A percentile compares a stretch with the other conserved stretches of the same genome.
Evolutionary conservation across 2,329 filamentous ascomycete species (phyloP).

Genomic region (Dactylellina parvicollis): DNA sequence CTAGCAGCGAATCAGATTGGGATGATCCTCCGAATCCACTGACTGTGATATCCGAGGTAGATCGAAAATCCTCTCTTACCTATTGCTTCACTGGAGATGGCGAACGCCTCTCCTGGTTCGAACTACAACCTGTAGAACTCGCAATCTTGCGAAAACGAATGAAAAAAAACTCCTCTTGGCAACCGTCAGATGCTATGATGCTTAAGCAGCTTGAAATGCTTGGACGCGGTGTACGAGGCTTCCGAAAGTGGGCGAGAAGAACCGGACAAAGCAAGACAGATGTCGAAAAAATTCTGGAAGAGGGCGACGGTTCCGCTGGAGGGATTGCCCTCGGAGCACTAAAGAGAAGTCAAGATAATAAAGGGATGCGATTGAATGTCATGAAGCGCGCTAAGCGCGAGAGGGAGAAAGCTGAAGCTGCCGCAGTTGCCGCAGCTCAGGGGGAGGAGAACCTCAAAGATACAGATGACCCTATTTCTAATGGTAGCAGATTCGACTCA

Average conservation of each 20-base stretch:
- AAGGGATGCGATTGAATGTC: conserved; percentile 79
- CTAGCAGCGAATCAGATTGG: conserved; percentile 57
- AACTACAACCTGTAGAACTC: conserved; percentile 64
- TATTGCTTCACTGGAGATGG: conserved; percentile 59
- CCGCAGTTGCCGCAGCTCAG: conserved; percentile 42
- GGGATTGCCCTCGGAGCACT: conserved; percentile 40
- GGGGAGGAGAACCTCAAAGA: not conserved
- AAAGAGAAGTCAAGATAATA: conserved; percentile 67
- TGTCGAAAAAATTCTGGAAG: conserved; percentile 39
- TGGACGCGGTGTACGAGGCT: conserved; percentile 68
- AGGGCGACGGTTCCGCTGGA: conserved; percentile 13
- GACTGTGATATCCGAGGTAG: conserved; percentile 16
- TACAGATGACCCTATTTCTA: not conserved
- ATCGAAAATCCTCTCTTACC: conserved; percentile 43
- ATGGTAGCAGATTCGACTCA: not conserved
- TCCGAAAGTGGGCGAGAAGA: conserved; percentile 50
- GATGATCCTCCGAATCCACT: conserved; percentile 56
- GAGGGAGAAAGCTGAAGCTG: conserved; percentile 50
- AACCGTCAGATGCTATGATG: conserved; percentile 86
- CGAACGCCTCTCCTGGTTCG: conserved; percentile 59
- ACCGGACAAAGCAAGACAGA: conserved; percentile 44
- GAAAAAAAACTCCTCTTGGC: conserved; percentile 92
- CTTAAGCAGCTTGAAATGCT: conserved; percentile 77
- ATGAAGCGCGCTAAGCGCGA: conserved; percentile 69
- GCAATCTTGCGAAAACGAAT: conserved; percentile 80